A percentile compares a stretch with the other conserved stretches of the same genome.
phyloP scores from a whole-genome alignment of 2,329 filamentous ascomycete species.

The Kalmusia sp. region DNA sequence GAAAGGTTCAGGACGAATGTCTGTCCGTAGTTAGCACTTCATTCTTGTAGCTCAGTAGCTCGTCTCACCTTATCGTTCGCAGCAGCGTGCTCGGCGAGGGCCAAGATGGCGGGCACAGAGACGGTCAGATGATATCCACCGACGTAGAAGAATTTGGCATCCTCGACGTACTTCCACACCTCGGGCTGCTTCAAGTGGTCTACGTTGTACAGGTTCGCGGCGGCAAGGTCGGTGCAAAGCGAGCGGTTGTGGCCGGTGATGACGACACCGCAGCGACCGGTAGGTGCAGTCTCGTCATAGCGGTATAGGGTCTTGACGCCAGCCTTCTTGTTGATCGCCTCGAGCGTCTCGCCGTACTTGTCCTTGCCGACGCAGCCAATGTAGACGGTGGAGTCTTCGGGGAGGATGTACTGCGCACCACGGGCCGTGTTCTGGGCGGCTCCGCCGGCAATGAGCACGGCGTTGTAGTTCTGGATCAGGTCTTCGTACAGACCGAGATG shows the following conservation, averaged over 20 bases:
- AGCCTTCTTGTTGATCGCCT: slow-evolving; percentile 83
- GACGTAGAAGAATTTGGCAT: slow-evolving; percentile 88
- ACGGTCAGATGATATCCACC: slow-evolving; percentile 98
- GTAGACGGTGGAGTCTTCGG: slow-evolving; percentile 88
- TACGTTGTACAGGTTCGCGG: slow-evolving; percentile 95
- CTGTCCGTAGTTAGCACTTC: slow-evolving; percentile 41
- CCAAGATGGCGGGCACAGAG: slow-evolving; percentile 87
- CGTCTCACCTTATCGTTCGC: slow-evolving; percentile 77
- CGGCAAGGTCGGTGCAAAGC: slow-evolving; percentile 93
- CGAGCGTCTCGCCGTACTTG: slow-evolving; percentile 90
- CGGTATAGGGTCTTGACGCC: slow-evolving; percentile 95
- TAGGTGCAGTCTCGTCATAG: slow-evolving; percentile 82
- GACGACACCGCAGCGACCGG: slow-evolving; percentile 92
- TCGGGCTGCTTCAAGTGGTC: slow-evolving; percentile 90
- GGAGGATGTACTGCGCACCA: slow-evolving; percentile 93
- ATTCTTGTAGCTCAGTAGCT: not conserved
- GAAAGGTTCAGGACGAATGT: slow-evolving; percentile 88
- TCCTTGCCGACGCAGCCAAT: slow-evolving; percentile 93
- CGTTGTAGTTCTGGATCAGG: slow-evolving; percentile 87
- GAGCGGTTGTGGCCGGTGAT: slow-evolving; percentile 97
- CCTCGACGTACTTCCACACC: slow-evolving; percentile 91
- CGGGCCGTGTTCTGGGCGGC: slow-evolving; percentile 97
- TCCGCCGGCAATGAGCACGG: slow-evolving; percentile 93
- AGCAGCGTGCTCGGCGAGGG: slow-evolving; percentile 88
- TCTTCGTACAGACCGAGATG: slow-evolving; percentile 93